Evolutionary conservation across 108 stramenopile species (phyloP).

Genomic region (Ochromonas danica): DNA sequence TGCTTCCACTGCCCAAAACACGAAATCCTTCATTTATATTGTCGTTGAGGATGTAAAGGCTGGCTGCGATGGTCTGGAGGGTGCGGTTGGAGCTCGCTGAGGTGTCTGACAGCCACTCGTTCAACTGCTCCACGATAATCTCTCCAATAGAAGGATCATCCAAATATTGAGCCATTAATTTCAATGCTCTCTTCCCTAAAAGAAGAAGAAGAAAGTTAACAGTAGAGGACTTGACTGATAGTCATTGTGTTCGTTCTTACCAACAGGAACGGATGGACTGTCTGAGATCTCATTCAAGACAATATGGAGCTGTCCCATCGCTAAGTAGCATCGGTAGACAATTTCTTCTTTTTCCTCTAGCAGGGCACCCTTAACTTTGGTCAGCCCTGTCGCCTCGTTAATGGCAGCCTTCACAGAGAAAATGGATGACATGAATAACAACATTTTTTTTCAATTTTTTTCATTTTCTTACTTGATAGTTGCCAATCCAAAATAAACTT

Average conservation of each 20-base stretch:
- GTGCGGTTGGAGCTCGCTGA: slow-evolving; percentile 58
- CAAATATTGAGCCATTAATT: slow-evolving; percentile 72
- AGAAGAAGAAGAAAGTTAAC: neutral
- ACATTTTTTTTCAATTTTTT: slow-evolving; percentile 46
- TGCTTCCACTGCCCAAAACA: slow-evolving; percentile 71
- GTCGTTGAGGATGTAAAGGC: slow-evolving; percentile 69
- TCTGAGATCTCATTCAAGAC: slow-evolving; percentile 68
- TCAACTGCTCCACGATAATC: slow-evolving; percentile 45
- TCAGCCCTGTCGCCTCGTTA: slow-evolving; percentile 33
- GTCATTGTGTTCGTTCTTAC: neutral
- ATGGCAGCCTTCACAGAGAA: slow-evolving; percentile 35
- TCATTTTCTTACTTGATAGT: slow-evolving; percentile 74
- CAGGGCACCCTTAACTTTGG: slow-evolving; percentile 7
- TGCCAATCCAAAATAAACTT: slow-evolving; percentile 93
- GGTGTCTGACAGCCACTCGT: slow-evolving; percentile 52
- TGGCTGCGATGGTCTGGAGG: slow-evolving; percentile 79
- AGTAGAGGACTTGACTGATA: neutral
- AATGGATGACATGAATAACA: neutral
- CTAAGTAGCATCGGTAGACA: slow-evolving; percentile 74
- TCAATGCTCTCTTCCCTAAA: slow-evolving; percentile 41
- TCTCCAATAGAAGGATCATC: slow-evolving; percentile 61
- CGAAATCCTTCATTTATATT: slow-evolving; percentile 85
- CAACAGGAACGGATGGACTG: neutral
- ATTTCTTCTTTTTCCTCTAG: slow-evolving; percentile 81
- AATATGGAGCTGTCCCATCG: slow-evolving; percentile 73